Base-by-base conservation (phyloP, 306 rosid genomes). In the Fagus crenata region DNA sequence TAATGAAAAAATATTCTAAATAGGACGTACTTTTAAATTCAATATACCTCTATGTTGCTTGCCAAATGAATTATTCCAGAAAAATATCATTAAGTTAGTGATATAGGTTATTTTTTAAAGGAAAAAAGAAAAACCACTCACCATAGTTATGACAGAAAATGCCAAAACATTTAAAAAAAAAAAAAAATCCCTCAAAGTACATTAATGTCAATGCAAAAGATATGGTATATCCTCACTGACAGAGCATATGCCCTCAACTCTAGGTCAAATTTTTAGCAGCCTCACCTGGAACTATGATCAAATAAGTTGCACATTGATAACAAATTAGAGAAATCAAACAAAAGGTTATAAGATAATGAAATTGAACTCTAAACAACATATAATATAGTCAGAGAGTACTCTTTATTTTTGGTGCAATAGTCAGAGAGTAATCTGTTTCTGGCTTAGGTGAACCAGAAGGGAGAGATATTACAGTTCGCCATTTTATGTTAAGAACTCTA, bases 161-260 rank as follows among this genome's bases (percentile, higher is more conserved):
- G 31, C 7, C 3, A 18, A 22, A 56, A 56, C 2, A 9, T 7
- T 1, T 7, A 18, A 6, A 2, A 22, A 2, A 22, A 1, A 56
- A n/a, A n/a, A n/a, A n/a, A 56, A 22, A 56, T 56, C 63, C 63
- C 63, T 56, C 63, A 56, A 31, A 2, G 63, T 31, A 7, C 7
- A 18, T 22, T 56, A 56, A 56, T 0, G 14, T 46, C 2, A 13
- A 43, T 43, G 51, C 51, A 43, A 43, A 43, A 43, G 7, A 43
- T 7, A 43, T 2, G 51, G 51, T 43, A 43, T 43, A 8, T 43
- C 32, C 60, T 5, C 6, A 54, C 60, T 56, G 33, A n/a, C 63
- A 18, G n/a, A 56, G 63, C 63, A 56, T 56, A 56, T 18, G 63
- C 33, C 14, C 63, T n/a, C 63, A 56, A 6, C 63, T 56, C 63